These are phyloP conservation scores for Daldinia bambusicola DNA, from an alignment of 495 filamentous ascomycete species.

Conservation along the genomic window DNA sequence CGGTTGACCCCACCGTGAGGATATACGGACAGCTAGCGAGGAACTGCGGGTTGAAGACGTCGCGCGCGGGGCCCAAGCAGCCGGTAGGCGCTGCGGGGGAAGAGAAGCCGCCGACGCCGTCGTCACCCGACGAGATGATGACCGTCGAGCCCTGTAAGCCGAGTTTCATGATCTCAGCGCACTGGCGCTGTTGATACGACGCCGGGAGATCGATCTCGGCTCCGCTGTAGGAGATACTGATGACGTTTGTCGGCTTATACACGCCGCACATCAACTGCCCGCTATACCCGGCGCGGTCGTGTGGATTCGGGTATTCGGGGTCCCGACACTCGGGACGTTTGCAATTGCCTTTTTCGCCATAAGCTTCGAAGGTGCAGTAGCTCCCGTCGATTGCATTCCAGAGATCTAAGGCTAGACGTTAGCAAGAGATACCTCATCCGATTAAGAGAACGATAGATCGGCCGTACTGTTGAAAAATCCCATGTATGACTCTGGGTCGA, in stretches of 20 bases:
- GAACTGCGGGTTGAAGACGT: slow-evolving; percentile 49
- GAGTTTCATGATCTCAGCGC: slow-evolving; percentile 68
- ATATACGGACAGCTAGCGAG: slow-evolving; percentile 49
- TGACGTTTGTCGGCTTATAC: slow-evolving; percentile 52
- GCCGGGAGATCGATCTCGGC: slow-evolving; percentile 50
- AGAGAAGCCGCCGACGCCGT: slow-evolving; percentile 63
- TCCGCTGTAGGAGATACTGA: slow-evolving; percentile 56
- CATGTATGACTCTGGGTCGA: slow-evolving; percentile 40
- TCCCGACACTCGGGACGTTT: slow-evolving; percentile 52
- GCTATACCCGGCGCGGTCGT: slow-evolving; percentile 62
- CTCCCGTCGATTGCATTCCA: slow-evolving; percentile 73
- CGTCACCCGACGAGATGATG: slow-evolving; percentile 69
- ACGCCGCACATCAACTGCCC: slow-evolving; percentile 69
- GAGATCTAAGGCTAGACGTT: slow-evolving; percentile 59
- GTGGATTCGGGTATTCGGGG: slow-evolving; percentile 65
- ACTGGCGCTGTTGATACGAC: slow-evolving; percentile 54
- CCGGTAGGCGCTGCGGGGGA: slow-evolving; percentile 49
- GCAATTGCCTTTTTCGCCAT: slow-evolving; percentile 48
- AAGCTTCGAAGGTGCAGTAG: slow-evolving; percentile 64
- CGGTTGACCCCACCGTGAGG: slow-evolving; percentile 45
- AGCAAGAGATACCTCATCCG: slow-evolving; percentile 37
- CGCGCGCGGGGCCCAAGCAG: slow-evolving; percentile 42
- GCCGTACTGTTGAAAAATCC: slow-evolving; percentile 51
- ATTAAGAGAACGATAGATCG: not conserved
- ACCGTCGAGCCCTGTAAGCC: slow-evolving; percentile 70